phyloP scores from a whole-genome alignment of 257 asterid species.

The Solanum arcanum region DNA sequence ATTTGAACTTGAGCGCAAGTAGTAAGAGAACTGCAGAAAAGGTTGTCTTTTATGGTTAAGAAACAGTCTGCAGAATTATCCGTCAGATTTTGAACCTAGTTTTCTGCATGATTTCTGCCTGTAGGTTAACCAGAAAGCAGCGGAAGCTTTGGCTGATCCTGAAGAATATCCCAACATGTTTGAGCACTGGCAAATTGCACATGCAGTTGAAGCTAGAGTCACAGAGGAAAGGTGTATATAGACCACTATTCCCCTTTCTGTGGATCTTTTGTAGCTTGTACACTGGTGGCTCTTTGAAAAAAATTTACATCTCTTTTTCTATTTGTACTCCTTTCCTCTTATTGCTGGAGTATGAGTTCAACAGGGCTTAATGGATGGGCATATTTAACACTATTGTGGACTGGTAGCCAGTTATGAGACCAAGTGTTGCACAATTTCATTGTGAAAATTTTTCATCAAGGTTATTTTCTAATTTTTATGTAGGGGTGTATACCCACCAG shows the following conservation, averaged over 20 bases:
- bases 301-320: not conserved
- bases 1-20: not conserved
- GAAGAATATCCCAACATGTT: constrained; percentile 84
- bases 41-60: not conserved
- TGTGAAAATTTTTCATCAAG: not conserved
- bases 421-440: not conserved
- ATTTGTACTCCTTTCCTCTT: not conserved
- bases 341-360: not conserved
- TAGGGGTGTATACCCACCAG: constrained; percentile 66
- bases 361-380: not conserved
- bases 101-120: not conserved
- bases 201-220: constrained; percentile 57
- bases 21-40: not conserved
- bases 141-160: constrained; percentile 96
- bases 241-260: not conserved
- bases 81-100: not conserved
- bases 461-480: constrained; percentile 12
- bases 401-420: not conserved
- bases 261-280: not conserved
- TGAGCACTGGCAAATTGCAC: constrained; percentile 92
- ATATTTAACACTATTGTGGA: not conserved
- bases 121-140: constrained; percentile 87
- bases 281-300: not conserved
- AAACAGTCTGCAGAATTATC: not conserved
- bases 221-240: constrained; percentile 36